Evolutionary conservation across 805 yeast genomes (phyloP).

Genomic region (Grigorovia jiainica): DNA sequence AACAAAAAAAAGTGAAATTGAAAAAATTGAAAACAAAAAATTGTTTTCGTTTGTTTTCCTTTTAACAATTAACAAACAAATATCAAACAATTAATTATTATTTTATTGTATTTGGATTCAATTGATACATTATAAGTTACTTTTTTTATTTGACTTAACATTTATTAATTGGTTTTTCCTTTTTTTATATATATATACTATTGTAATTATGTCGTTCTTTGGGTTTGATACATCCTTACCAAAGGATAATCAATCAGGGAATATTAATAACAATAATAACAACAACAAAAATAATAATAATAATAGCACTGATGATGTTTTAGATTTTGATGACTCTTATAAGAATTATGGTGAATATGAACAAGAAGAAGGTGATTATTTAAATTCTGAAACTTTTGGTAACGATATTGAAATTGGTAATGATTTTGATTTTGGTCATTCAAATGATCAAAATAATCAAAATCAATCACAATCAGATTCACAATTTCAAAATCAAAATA

Average conservation of each 20-base stretch:
- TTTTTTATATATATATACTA: too few relatives aligned
- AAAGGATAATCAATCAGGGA: background rate
- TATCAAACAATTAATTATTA: too few relatives aligned
- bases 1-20: too few relatives aligned
- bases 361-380: constrained; percentile 62
- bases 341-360: constrained; percentile 66
- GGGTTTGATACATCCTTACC: constrained; percentile 25
- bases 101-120: too few relatives aligned
- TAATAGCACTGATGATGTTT: constrained; percentile 21
- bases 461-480: constrained; percentile 4
- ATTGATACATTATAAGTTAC: too few relatives aligned
- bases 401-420: constrained; percentile 24
- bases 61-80: too few relatives aligned
- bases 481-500: background rate
- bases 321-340: constrained; percentile 78
- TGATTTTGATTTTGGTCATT: constrained; percentile 30
- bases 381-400: constrained; percentile 28
- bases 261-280: constrained; percentile 1
- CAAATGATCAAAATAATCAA: too few relatives aligned
- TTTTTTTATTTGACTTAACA: too few relatives aligned
- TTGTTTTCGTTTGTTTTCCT: too few relatives aligned
- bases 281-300: constrained; percentile 2
- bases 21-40: too few relatives aligned
- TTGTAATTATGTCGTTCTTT: constrained; percentile 28
- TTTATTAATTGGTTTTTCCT: too few relatives aligned